Evolutionary conservation across 495 filamentous ascomycete species (phyloP), one percentile per base, ranked within the genome.

Genomic region (Penicillium angulare): DNA sequence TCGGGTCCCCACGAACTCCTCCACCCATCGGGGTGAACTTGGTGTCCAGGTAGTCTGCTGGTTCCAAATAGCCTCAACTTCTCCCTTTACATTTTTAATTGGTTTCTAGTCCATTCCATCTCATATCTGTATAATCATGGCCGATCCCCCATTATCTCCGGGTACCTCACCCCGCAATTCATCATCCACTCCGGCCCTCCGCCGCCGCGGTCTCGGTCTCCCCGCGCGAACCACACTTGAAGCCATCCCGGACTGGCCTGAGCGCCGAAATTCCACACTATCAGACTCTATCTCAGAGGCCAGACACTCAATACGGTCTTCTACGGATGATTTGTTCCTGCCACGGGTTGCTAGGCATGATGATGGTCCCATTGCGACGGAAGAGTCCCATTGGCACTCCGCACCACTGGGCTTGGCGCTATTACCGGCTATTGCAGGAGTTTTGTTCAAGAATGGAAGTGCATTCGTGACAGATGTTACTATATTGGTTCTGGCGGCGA

Each of bases 391-490:
- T 60, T 93, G 88, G 84, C 82, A 92, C 55, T 88, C 82, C 0
- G 71, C 86, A 2, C 91, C 95, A 0, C 74, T 98, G 31, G 82
- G 80, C 0, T 83, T 97, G 55, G 91, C 89, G 2, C 73, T 97
- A 31, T 67, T 98, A 31, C 93, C 93, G 1, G 90, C 92, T 0
- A 53, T 95, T 13, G 92, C 83, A 0, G 93, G 92, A 0, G 66
- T 96, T 34, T 76, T 97, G 47, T 93, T 96, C 63, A 77, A 85
- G 40, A 87, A 95, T 70, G 93, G 93, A 3, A 84, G 85, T 54
- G 77, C 83, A 3, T 76, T 96, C 47, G 79, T 90, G 29, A 96
- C 92, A 2, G 93, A 98, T 60, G 65, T 93, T 7, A 86, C 90
- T 20, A 75, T 97, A 38, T 69, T 98, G 22, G 79, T 78, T 5